Evolutionary conservation across 257 asterid species (phyloP).

Genomic region (Fraxinus cuspidata): DNA sequence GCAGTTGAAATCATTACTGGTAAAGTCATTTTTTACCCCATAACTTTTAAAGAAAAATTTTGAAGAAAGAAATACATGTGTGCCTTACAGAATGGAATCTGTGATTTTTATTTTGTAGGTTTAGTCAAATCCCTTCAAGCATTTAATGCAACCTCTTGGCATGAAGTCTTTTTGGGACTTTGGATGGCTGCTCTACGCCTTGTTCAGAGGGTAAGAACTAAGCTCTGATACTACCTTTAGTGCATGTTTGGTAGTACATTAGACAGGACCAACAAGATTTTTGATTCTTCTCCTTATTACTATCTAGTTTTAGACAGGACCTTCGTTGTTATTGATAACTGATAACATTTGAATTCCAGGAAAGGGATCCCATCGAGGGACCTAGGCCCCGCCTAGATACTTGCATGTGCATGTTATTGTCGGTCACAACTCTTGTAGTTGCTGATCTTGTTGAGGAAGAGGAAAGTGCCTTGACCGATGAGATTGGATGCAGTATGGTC

Average conservation of each 20-base stretch:
- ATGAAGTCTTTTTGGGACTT: conserved; percentile 82
- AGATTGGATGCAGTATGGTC: conserved; percentile 33
- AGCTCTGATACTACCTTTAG: conserved; percentile 11
- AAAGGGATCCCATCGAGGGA: conserved; percentile 97
- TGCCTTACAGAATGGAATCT: conserved; percentile 22
- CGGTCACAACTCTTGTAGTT: conserved; percentile 81
- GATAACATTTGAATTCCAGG: conserved; percentile 45
- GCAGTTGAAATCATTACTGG: conserved; percentile 89
- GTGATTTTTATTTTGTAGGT: conserved; percentile 49
- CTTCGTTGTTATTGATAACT: background rate
- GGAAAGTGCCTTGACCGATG: conserved; percentile 47
- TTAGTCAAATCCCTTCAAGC: conserved; percentile 90
- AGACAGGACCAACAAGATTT: background rate
- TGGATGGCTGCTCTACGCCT: conserved; percentile 98
- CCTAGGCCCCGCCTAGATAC: conserved; percentile 96
- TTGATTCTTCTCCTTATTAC: background rate
- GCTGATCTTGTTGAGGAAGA: conserved; percentile 94
- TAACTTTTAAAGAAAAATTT: background rate
- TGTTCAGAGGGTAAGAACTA: conserved; percentile 82
- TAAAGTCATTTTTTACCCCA: conserved; percentile 31
- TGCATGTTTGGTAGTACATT: background rate
- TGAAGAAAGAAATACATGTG: background rate
- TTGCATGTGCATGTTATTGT: conserved; percentile 84
- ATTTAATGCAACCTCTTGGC: conserved; percentile 82
- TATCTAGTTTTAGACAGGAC: background rate